Base-by-base conservation (phyloP, 495 filamentous ascomycete genomes). In the Xylaria bambusicola region DNA sequence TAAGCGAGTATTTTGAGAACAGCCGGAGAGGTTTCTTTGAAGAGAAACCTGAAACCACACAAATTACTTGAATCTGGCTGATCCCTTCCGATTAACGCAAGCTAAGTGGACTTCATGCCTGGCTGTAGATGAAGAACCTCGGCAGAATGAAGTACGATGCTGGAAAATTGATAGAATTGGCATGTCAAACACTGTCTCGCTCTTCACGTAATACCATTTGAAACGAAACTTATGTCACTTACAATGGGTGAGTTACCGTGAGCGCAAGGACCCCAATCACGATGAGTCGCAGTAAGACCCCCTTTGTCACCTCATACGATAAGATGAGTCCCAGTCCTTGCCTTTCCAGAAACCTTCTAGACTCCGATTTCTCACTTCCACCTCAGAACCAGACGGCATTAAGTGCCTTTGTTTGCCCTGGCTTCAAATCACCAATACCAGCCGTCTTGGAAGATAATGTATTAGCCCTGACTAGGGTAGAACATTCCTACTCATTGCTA, bases 231-330 rank as follows among this genome's bases (percentile, higher is more conserved):
- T 0, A 40, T 26, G 9, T 1, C 10, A 38, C 6, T 15, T 18
- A 50, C 15, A 21, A 49, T 41, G 17, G 40, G 45, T 49, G 55
- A 49, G 26, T 1, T 31, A 10, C 3, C n/a, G 55, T 58, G 55
- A 38, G 21, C n/a, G 42, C 35, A 58, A 58, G 23, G 45, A 58
- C 23, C 2, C 13, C 26, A 17, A 56, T 9, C n/a, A 13, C 17
- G 27, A 21, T 46, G 41, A 35, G 35, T 31, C 18, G 21, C 46
- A 23, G 23, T 40, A 29, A 58, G 45, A 58, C 55, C 44, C n/a
- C 17, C 55, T 58, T 58, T 58, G 55, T 58, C 15, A 20, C 1
- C 35, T 27, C 20, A n/a, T 23, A 50, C 55, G 45, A 58, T 50
- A 58, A 58, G 35, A 40, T 58, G 33, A 18, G 31, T 40, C 33